These are phyloP conservation scores for Sequoiadendron giganteum DNA, from an alignment of 75 land plant species.

Conservation along the genomic window DNA sequence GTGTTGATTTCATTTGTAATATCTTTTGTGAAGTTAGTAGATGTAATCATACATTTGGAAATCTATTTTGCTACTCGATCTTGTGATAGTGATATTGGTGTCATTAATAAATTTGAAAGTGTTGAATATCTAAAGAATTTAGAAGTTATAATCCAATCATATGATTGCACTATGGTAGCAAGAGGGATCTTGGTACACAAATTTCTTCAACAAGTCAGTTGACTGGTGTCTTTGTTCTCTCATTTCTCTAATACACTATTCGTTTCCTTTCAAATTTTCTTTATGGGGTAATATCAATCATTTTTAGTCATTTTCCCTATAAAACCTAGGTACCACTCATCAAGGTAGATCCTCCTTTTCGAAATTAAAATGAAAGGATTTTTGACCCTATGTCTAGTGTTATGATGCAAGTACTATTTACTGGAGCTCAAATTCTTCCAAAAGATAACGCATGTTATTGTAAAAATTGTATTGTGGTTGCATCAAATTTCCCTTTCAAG, in stretches of 20 bases:
- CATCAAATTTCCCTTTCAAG: not conserved
- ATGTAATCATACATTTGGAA: constrained; percentile 38
- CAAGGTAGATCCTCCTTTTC: not conserved
- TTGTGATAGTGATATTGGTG: constrained; percentile 40
- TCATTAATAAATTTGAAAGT: constrained; percentile 66
- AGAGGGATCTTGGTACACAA: constrained; percentile 61
- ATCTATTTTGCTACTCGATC: constrained; percentile 35
- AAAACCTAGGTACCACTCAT: not conserved
- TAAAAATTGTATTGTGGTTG: not conserved
- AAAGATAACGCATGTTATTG: not conserved
- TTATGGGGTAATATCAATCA: not conserved
- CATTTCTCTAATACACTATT: not conserved
- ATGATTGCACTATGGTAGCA: constrained; percentile 86
- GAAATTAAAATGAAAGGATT: not conserved
- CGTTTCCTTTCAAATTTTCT: not conserved
- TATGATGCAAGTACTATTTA: not conserved
- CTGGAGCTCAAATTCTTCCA: not conserved
- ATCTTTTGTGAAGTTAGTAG: constrained; percentile 38
- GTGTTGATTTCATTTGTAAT: constrained; percentile 42
- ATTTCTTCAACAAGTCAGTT: constrained; percentile 7
- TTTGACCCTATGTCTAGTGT: not conserved
- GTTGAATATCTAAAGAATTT: constrained; percentile 50
- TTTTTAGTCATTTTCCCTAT: not conserved
- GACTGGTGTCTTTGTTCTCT: not conserved
- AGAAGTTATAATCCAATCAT: constrained; percentile 58